Base-by-base conservation (phyloP, 495 filamentous ascomycete genomes). In the Neurospora hispaniola region DNA sequence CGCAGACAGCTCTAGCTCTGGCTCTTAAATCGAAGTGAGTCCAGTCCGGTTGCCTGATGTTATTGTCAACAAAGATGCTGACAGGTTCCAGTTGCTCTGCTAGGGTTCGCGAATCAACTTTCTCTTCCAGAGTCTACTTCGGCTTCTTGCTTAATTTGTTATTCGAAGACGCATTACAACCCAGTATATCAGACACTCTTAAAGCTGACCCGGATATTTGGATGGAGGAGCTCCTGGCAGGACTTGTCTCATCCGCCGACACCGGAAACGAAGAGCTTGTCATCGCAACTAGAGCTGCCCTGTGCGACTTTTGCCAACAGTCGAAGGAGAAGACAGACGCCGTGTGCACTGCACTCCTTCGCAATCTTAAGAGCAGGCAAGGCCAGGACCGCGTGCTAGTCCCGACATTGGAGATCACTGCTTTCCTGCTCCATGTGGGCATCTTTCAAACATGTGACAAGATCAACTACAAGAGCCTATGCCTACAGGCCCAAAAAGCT, bases 181-280 rank as follows among this genome's bases (percentile, higher is more conserved):
- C 76, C 2, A 48, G 48, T 40, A 71, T 79, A 41, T 54, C 73
- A 48, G 69, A 35, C 4, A 70, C 73, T n/a, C 74, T 74, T 4
- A 73, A 75, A 12, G 43, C 42, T 20, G 70, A 76, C 31, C 16
- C 71, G 10, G 46, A 38, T 38, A 39, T 70, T 39, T 85, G 82
- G 80, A 81, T 81, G 74, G 81, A 81, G 6, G 79, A 80, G 12
- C 77, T 97, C 3, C 78, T 96, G 16, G 87, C 91, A 70, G 96
- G 95, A n/a, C 84, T 89, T 66, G 88, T 94, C 7, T 94, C 89
- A 2, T 95, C 94, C 23, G 92, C 94, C 39, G 93, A 93, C 75
- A 90, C 91, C 14, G 94, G 93, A 16, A 90, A 94, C 31, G 93
- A 98, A 76, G 89, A 92, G 8, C 84, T 98, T 7, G 85, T 98